Conservation (phyloP, 148 eudicot genomes). For the Persicaria tinctoria region DNA sequence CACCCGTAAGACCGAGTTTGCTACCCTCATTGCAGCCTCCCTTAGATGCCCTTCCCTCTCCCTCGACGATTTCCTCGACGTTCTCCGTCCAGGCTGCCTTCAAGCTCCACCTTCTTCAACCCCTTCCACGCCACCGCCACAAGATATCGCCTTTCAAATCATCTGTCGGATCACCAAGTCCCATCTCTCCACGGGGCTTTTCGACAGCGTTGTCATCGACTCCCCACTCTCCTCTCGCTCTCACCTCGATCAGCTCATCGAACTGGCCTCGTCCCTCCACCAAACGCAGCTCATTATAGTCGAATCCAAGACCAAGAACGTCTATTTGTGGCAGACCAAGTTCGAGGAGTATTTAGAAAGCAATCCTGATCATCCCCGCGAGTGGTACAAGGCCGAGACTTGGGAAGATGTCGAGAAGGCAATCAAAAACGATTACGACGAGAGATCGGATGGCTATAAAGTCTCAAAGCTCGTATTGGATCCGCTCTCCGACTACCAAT, state of each 20-base stretch:
- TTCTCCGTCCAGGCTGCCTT: neutral
- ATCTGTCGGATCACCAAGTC: neutral
- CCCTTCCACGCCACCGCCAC: neutral
- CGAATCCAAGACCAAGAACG: neutral
- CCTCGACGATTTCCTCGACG: neutral
- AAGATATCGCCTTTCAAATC: conserved; percentile 6
- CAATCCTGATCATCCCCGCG: neutral
- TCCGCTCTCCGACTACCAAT: neutral
- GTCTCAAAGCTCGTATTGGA: neutral
- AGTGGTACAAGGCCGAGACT: neutral
- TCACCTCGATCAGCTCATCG: conserved; percentile 10
- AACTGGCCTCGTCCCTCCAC: neutral
- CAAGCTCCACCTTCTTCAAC: neutral
- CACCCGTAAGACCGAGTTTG: conserved; percentile 2
- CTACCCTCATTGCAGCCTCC: conserved; percentile 7
- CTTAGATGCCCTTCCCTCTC: conserved; percentile 7
- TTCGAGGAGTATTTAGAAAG: neutral
- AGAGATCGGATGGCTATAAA: neutral
- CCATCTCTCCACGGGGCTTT: neutral
- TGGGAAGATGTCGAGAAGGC: conserved; percentile 7
- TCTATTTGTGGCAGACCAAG: neutral
- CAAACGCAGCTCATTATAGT: conserved; percentile 4
- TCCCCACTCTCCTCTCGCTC: conserved; percentile 1
- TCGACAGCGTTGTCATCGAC: conserved; percentile 1
- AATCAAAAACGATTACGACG: neutral